These are phyloP conservation scores for Acacia melanoxylon DNA, from an alignment of 306 rosid species.

Conservation along the genomic window DNA sequence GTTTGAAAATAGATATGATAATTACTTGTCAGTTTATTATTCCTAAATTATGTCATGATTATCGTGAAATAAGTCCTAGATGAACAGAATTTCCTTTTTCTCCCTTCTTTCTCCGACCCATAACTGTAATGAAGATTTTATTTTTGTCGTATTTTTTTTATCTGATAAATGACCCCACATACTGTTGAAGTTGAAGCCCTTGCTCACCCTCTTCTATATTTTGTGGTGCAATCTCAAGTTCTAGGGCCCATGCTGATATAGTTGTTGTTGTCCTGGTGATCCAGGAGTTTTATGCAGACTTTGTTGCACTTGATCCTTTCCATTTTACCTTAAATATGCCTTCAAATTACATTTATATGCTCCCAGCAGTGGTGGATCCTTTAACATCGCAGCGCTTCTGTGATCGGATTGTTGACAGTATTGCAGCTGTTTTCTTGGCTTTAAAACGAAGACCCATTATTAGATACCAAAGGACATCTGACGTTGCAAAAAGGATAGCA, in stretches of 20 bases:
- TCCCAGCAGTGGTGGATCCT: constrained; percentile 91
- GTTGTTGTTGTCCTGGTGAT: constrained; percentile 34
- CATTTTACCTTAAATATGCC: constrained; percentile 84
- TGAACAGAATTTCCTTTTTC: constrained; percentile 13
- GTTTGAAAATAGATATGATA: not conserved
- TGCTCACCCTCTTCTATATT: not conserved
- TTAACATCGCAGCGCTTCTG: constrained; percentile 65
- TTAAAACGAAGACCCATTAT: constrained; percentile 85
- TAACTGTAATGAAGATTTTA: not conserved
- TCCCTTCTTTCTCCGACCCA: constrained; percentile 2
- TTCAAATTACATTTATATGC: constrained; percentile 79
- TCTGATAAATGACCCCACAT: constrained; percentile 14
- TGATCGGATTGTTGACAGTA: constrained; percentile 82
- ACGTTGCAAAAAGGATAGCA: constrained; percentile 85
- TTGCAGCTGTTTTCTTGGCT: constrained; percentile 82
- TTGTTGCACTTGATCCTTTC: constrained; percentile 80
- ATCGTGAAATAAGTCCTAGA: constrained; percentile 8
- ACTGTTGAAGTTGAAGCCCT: constrained; percentile 23
- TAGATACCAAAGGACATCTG: constrained; percentile 94
- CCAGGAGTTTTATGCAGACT: constrained; percentile 95
- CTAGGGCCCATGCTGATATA: constrained; percentile 29
- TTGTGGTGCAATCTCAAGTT: constrained; percentile 26
- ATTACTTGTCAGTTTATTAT: constrained; percentile 16
- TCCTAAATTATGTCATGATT: constrained; percentile 3
- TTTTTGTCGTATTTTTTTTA: constrained; percentile 4